Evolutionary conservation across 2,329 filamentous ascomycete genomes (phyloP).

Genomic region (Acarospora socialis): DNA sequence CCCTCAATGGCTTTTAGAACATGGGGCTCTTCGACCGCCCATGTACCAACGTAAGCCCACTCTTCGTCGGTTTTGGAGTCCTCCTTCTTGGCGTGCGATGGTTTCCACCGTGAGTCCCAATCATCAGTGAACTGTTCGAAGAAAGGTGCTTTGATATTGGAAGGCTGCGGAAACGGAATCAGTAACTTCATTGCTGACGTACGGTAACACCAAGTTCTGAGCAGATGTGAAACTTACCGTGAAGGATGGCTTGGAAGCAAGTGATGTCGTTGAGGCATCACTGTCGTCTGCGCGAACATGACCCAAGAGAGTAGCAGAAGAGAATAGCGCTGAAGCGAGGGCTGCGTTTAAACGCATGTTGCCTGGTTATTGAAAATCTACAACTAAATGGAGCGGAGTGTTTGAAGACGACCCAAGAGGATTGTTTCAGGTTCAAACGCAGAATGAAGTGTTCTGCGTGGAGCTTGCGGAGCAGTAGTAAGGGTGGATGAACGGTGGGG

Average conservation of each 20-base stretch:
- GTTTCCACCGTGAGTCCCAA: conserved; percentile 88
- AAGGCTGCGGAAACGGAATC: conserved; percentile 46
- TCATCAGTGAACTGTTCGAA: conserved; percentile 96
- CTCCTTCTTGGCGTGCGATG: conserved; percentile 94
- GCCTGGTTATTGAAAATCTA: conserved; percentile 20
- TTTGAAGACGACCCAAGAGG: conserved; percentile 14
- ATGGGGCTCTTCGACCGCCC: conserved; percentile 86
- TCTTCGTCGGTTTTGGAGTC: conserved; percentile 68
- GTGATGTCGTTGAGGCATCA: conserved; percentile 44
- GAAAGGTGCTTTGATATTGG: conserved; percentile 80
- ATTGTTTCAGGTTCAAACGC: no score
- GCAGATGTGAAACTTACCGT: conserved; percentile 50
- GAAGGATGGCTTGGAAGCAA: conserved; percentile 61
- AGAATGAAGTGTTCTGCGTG: no score
- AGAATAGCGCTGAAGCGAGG: conserved; percentile 54
- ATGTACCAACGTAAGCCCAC: conserved; percentile 95
- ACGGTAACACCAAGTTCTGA: not conserved
- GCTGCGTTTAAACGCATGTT: conserved; percentile 76
- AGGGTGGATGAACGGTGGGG: no score
- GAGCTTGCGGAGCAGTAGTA: no score
- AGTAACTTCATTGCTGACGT: conserved; percentile 11
- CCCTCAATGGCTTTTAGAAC: conserved; percentile 85
- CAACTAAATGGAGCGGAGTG: conserved; percentile 9
- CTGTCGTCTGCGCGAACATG: conserved; percentile 55
- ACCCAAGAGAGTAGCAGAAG: conserved; percentile 52